Conservation (phyloP, 2,329 filamentous ascomycete genomes). For the Emericellopsis cladophorae region DNA sequence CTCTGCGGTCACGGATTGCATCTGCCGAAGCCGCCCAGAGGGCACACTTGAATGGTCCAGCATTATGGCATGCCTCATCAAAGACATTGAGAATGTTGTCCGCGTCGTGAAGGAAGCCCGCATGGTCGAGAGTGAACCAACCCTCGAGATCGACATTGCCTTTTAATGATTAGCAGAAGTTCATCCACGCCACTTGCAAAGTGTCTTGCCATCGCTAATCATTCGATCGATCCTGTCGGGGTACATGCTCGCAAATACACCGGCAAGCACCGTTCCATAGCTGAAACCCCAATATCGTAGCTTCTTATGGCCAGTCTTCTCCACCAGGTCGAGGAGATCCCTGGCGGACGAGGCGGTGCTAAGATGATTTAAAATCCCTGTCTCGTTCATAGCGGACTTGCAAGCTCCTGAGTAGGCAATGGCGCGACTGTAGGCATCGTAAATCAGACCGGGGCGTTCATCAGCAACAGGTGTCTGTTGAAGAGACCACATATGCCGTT, state of each 20-base stretch:
- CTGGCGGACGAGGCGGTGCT: slow-evolving; percentile 30
- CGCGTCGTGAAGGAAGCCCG: slow-evolving; percentile 37
- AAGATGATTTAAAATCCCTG: slow-evolving; percentile 24
- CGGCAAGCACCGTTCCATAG: slow-evolving; percentile 40
- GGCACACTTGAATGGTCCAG: slow-evolving; percentile 32
- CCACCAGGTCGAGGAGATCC: slow-evolving; percentile 33
- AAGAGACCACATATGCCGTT: slow-evolving; percentile 27
- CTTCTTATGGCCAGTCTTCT: slow-evolving; percentile 25
- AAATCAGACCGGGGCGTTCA: slow-evolving; percentile 29
- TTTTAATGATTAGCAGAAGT: slow-evolving; percentile 2
- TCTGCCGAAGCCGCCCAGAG: slow-evolving; percentile 23
- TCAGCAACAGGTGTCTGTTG: slow-evolving; percentile 31
- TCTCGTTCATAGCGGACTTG: slow-evolving; percentile 21
- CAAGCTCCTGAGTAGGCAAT: slow-evolving; percentile 28
- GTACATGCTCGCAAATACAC: slow-evolving; percentile 37
- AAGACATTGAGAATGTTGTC: slow-evolving; percentile 41
- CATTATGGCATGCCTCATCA: slow-evolving; percentile 38
- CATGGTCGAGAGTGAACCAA: slow-evolving; percentile 31
- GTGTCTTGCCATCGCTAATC: slow-evolving; percentile 32
- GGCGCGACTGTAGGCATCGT: slow-evolving; percentile 29
- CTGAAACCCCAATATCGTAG: slow-evolving; percentile 42
- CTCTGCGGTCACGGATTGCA: slow-evolving; percentile 24
- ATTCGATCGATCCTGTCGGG: slow-evolving; percentile 36
- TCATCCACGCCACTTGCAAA: no score
- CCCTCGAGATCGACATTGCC: slow-evolving; percentile 41